Percentiles rank a stretch among this genome's conserved stretches.
Evolutionary conservation across 2,329 filamentous ascomycete species (phyloP).

Genomic region (Peltaster fructicola): DNA sequence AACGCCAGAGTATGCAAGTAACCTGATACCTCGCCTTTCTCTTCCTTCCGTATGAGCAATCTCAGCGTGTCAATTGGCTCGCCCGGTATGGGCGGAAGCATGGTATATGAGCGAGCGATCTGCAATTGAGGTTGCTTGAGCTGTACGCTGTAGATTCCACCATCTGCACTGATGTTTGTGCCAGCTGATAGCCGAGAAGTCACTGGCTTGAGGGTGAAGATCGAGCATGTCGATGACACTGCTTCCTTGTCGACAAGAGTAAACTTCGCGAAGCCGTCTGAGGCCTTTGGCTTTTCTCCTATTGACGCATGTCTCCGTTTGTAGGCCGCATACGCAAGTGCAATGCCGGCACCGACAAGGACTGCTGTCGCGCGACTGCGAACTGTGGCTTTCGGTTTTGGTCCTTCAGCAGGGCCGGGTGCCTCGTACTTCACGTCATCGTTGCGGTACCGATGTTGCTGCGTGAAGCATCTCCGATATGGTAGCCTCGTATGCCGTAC

Average conservation of each 20-base stretch:
- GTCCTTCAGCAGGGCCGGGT: no score
- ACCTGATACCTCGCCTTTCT: constrained; percentile 66
- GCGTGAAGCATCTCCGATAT: no score
- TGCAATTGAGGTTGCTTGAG: constrained; percentile 89
- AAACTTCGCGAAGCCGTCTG: constrained; percentile 28
- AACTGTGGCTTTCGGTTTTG: no score
- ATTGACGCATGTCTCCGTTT: no score
- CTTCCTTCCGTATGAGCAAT: constrained; percentile 63
- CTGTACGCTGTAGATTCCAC: constrained; percentile 62
- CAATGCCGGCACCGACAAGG: no score
- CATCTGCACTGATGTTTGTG: constrained; percentile 1
- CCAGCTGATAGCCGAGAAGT: no score
- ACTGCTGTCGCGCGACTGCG: no score
- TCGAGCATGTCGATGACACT: constrained; percentile 49
- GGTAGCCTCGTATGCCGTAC: no score
- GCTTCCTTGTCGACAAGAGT: constrained; percentile 42
- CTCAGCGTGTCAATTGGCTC: constrained; percentile 32
- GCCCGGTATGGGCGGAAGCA: constrained; percentile 42
- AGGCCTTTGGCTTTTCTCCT: no score
- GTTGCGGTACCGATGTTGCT: no score
- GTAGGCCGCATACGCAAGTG: no score
- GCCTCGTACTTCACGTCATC: no score
- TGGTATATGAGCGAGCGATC: constrained; percentile 82
- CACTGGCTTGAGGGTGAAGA: constrained; percentile 44
- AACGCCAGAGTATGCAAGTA: constrained; percentile 50